A percentile compares a stretch with the other conserved stretches of the same genome.
Evolutionary conservation across 495 filamentous ascomycete genomes (phyloP).

Genomic region (Recurvomyces mirabilis): DNA sequence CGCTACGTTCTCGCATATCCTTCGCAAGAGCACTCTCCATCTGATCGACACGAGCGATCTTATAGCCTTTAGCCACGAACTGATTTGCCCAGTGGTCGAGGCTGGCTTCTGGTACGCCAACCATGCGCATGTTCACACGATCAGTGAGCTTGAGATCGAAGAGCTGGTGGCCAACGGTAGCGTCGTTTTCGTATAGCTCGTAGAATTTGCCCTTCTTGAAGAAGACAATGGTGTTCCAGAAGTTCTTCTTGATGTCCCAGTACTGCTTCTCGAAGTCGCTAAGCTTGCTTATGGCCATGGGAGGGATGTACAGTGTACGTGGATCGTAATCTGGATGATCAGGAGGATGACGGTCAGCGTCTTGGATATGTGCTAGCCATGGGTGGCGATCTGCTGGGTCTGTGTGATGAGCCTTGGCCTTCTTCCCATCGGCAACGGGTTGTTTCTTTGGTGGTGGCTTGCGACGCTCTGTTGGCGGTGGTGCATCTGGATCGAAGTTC

Average conservation of each 20-base stretch:
- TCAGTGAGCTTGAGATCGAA: conserved; percentile 98
- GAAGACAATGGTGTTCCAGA: conserved; percentile 96
- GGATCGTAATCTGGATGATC: conserved; percentile 87
- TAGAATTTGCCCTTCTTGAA: conserved; percentile 99
- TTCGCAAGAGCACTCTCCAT: conserved; percentile 90
- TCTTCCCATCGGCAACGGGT: conserved; percentile 29
- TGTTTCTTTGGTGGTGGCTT: conserved; percentile 36
- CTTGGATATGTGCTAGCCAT: conserved; percentile 77
- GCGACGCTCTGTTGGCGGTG: conserved; percentile 48
- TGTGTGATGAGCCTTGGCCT: conserved; percentile 63
- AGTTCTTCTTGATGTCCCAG: conserved; percentile 98
- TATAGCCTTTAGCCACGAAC: conserved; percentile 87
- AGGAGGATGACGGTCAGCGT: conserved; percentile 68
- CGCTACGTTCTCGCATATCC: conserved; percentile 87
- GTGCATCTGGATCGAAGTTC: conserved; percentile 72
- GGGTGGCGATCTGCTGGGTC: conserved; percentile 74
- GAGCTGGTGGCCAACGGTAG: conserved; percentile 89
- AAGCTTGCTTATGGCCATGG: conserved; percentile 62
- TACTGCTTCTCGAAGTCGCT: conserved; percentile 96
- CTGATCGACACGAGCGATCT: conserved; percentile 94
- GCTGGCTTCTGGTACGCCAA: conserved; percentile 83
- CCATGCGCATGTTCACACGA: conserved; percentile 98
- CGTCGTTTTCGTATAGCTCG: conserved; percentile 96
- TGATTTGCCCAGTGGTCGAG: conserved; percentile 88
- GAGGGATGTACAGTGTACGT: conserved; percentile 80